Base-by-base conservation (phyloP, 257 asterid genomes). In the Plectranthus barbatus region DNA sequence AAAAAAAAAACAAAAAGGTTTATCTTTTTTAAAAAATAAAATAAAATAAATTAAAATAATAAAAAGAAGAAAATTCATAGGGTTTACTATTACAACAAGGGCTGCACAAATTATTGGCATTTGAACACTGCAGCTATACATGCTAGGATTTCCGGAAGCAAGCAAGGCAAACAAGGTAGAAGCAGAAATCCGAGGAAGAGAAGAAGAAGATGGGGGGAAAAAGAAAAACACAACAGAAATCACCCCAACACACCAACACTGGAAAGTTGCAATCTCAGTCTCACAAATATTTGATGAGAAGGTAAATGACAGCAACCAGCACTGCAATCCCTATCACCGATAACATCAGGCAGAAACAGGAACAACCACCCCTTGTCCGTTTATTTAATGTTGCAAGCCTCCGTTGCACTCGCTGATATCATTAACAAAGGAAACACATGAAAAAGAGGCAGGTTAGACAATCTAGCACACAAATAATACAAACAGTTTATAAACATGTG, bases 281-380 rank as follows among this genome's bases (percentile, higher is more conserved):
- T 82, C 78, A 92, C 85, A 92, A 74, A 73, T 83, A 89, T 76
- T 83, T 89, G 75, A 89, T 42, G 71, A 92, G 84, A 77, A 86
- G 5, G 49, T 79, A 89, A 76, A 86, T 82, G 23, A 82, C 87
- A 9, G 75, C 79, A 52, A 82, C 64, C 80, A 92, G 81, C 46
- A 65, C 71, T 18, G 79, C 77, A 26, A 92, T 89, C 48, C 96
- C 99, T 5, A 89, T 55, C 9, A 86, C 88, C 6, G 91, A 75
- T 42, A 83, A 33, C 50, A 84, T 77, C 83, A 92, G 67, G 70
- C 79, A 54, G 79, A 83, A 44, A 94, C 96, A 86, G 56, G 97
- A 81, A 82, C 97, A 92, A 64, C 90, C 95, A 56, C 92, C 97
- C 77, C 83, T 84, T 3, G 94, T 83, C 42, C 87, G 83, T 63